These are phyloP conservation scores for Neurospora sp. DNA, from an alignment of 495 filamentous ascomycete species.

Conservation along the genomic window DNA sequence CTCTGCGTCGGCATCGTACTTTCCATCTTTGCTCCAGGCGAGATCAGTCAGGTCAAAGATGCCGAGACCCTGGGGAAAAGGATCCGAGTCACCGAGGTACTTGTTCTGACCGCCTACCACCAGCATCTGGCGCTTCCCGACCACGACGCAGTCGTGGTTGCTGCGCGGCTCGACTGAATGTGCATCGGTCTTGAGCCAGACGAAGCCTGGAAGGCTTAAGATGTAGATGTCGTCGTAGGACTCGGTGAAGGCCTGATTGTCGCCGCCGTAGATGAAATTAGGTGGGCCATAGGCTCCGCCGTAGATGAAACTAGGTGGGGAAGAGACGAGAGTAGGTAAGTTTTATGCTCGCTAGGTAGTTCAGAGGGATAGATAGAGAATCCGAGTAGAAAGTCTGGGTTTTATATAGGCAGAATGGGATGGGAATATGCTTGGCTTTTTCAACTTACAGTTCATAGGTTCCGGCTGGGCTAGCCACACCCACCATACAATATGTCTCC, in stretches of 20 bases:
- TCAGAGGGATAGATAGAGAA: background rate
- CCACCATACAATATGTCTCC: constrained; percentile 20
- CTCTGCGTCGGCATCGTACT: constrained; percentile 5
- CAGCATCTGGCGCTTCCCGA: constrained; percentile 31
- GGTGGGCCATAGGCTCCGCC: too few relatives aligned
- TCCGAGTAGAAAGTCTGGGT: background rate
- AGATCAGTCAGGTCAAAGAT: constrained; percentile 7
- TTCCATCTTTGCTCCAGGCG: constrained; percentile 1
- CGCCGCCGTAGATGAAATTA: too few relatives aligned
- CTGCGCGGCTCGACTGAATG: constrained; percentile 14
- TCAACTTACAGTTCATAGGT: constrained; percentile 24
- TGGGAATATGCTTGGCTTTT: background rate
- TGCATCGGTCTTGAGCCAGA: constrained; percentile 24
- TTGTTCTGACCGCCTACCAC: constrained; percentile 18
- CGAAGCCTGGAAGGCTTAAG: constrained; percentile 35
- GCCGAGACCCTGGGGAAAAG: constrained; percentile 1
- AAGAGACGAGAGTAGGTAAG: background rate
- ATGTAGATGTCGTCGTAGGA: constrained; percentile 25
- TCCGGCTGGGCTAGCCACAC: constrained; percentile 18
- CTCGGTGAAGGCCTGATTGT: constrained; percentile 3
- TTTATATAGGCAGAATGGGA: background rate
- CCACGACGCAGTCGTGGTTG: constrained; percentile 21
- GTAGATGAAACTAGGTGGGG: constrained; percentile 17
- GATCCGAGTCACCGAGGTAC: background rate
- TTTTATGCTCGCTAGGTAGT: background rate